Percentiles rank a stretch among this genome's conserved stretches.
Evolutionary conservation across 306 rosid genomes (phyloP).

Genomic region (Malus asiatica): DNA sequence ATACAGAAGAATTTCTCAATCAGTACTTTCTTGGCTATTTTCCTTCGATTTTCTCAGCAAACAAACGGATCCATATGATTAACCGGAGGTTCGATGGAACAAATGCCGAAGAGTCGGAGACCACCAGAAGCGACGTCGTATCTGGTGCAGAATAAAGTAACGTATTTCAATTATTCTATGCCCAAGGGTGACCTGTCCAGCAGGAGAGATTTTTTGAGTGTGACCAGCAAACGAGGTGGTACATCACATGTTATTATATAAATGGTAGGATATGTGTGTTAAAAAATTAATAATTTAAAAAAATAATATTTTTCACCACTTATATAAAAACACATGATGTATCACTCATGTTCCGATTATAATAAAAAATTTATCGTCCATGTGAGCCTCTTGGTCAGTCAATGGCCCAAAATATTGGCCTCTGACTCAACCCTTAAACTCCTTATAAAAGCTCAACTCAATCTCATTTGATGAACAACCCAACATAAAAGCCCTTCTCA

Average conservation of each 20-base stretch:
- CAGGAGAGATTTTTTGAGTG: too few species aligned
- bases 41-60: background rate
- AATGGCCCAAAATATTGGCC: background rate
- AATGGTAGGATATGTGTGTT: fast-evolving
- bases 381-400: background rate
- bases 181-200: too few species aligned
- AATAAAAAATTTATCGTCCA: too few species aligned
- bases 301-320: too few species aligned
- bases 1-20: background rate
- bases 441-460: too few species aligned
- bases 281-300: too few species aligned
- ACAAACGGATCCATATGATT: background rate
- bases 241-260: fast-evolving
- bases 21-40: background rate
- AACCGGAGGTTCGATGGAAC: background rate
- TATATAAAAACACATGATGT: too few species aligned
- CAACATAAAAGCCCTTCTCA: too few species aligned
- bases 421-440: background rate
- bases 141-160: background rate
- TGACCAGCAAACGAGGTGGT: fast-evolving
- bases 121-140: background rate
- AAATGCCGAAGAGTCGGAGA: background rate
- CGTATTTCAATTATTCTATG: background rate
- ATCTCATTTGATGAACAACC: too few species aligned
- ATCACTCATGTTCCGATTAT: fast-evolving